A percentile compares a stretch with the other conserved stretches of the same genome.
phyloP scores from a whole-genome alignment of 768 basidiomycete species.

The Lactifluus piperatus region DNA sequence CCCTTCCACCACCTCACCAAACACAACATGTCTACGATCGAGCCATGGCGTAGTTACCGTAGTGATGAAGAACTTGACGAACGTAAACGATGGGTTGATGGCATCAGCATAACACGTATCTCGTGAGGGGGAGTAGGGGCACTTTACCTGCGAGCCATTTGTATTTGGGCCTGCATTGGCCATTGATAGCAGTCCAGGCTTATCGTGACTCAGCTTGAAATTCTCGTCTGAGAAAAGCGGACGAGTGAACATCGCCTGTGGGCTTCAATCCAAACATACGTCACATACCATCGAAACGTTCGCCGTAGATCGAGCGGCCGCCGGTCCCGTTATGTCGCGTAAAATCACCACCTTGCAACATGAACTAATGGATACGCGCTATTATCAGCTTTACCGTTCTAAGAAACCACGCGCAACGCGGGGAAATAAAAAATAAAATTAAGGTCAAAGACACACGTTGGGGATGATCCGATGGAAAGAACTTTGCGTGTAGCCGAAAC shows the following conservation, averaged over 20 bases:
- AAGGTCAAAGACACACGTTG: conserved; percentile 22
- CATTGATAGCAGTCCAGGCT: conserved; percentile 37
- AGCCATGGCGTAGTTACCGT: conserved; percentile 32
- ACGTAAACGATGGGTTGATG: neutral
- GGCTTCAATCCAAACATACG: neutral
- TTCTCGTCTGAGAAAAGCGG: conserved; percentile 29
- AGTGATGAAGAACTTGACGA: conserved; percentile 34
- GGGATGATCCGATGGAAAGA: conserved; percentile 55
- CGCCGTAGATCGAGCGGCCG: conserved; percentile 33
- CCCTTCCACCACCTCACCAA: conserved; percentile 36
- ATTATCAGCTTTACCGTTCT: neutral
- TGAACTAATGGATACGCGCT: conserved; percentile 24
- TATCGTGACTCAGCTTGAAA: conserved; percentile 31
- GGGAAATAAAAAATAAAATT: neutral
- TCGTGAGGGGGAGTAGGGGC: too few species aligned
- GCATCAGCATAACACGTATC: neutral
- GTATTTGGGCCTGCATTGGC: conserved; percentile 44
- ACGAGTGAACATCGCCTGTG: neutral
- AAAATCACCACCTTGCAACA: conserved; percentile 36
- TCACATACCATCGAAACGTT: conserved; percentile 27
- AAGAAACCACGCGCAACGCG: neutral
- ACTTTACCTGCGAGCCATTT: conserved; percentile 38
- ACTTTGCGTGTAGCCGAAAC: conserved; percentile 65
- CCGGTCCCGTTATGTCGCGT: conserved; percentile 30
- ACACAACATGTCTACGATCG: conserved; percentile 36